Evolutionary conservation across 2,329 filamentous ascomycete genomes (phyloP).

Genomic region (Xylariaceae sp.): DNA sequence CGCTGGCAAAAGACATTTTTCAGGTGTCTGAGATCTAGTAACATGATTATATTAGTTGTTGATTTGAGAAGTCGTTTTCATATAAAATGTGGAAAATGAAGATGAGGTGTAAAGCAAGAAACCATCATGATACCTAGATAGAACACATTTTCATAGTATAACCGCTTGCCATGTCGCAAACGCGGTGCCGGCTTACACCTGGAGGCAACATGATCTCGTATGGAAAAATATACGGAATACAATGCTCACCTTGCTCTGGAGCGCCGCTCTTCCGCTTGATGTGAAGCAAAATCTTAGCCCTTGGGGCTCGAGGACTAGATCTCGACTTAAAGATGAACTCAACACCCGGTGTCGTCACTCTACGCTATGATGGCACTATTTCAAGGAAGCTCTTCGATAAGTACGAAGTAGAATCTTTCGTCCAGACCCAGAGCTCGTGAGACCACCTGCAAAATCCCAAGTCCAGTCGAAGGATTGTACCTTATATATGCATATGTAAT

Average conservation of each 20-base stretch:
- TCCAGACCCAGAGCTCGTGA: too few species aligned
- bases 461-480: background rate
- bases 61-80: background rate
- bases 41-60: constrained; percentile 1
- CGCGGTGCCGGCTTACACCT: background rate
- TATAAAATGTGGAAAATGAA: too few species aligned
- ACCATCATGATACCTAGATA: background rate
- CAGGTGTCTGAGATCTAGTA: background rate
- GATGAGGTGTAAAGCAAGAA: too few species aligned
- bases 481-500: background rate
- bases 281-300: background rate
- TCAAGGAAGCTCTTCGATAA: background rate
- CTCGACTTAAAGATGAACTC: background rate
- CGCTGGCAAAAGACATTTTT: constrained; percentile 10
- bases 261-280: background rate
- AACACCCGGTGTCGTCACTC: background rate
- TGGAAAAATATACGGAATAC: background rate
- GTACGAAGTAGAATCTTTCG: background rate
- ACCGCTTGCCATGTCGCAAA: background rate
- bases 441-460: too few species aligned
- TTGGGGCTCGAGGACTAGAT: background rate
- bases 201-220: background rate
- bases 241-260: constrained; percentile 10
- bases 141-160: background rate
- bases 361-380: background rate